These are phyloP conservation scores for Pseudocercospora eumusae DNA, from an alignment of 2,329 filamentous ascomycete species.

Conservation along the genomic window DNA sequence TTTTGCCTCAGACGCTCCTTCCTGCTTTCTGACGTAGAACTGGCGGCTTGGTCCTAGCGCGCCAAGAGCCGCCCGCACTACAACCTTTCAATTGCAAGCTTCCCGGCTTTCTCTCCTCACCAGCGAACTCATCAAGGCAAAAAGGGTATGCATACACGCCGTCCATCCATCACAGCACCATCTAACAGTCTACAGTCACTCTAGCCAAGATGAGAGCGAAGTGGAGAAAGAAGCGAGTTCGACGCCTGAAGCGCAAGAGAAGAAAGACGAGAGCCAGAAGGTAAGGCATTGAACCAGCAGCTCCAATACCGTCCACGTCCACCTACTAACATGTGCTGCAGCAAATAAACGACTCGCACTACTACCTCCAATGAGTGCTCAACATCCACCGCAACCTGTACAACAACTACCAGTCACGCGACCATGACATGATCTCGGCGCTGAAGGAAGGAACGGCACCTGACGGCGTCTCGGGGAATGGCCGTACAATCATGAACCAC, in stretches of 20 bases:
- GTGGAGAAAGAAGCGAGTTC: constrained; percentile 99
- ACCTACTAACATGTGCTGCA: constrained; percentile 30
- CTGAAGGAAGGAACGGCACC: constrained; percentile 41
- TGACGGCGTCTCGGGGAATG: constrained; percentile 34
- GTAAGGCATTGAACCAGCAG: constrained; percentile 59
- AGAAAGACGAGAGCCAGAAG: constrained; percentile 99
- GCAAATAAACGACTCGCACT: constrained; percentile 52
- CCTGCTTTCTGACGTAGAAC: constrained; percentile 12
- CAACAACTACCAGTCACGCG: constrained; percentile 35
- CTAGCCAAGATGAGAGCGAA: constrained; percentile 79
- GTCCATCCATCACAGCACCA: neutral
- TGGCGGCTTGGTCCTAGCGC: constrained; percentile 15
- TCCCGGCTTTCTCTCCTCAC: constrained; percentile 17
- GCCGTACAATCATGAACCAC: constrained; percentile 25
- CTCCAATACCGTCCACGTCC: neutral
- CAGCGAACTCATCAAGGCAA: constrained; percentile 28
- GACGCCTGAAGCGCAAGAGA: constrained; percentile 99
- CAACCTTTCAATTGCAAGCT: constrained; percentile 20
- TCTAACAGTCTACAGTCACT: constrained; percentile 32
- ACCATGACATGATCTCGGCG: constrained; percentile 35
- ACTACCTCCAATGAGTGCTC: constrained; percentile 25
- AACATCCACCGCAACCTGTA: constrained; percentile 33
- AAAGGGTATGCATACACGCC: constrained; percentile 14
- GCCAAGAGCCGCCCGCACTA: constrained; percentile 21
- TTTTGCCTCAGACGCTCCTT: neutral